Base-by-base conservation (phyloP, 2,329 filamentous ascomycete species). In the Periconia sp. region DNA sequence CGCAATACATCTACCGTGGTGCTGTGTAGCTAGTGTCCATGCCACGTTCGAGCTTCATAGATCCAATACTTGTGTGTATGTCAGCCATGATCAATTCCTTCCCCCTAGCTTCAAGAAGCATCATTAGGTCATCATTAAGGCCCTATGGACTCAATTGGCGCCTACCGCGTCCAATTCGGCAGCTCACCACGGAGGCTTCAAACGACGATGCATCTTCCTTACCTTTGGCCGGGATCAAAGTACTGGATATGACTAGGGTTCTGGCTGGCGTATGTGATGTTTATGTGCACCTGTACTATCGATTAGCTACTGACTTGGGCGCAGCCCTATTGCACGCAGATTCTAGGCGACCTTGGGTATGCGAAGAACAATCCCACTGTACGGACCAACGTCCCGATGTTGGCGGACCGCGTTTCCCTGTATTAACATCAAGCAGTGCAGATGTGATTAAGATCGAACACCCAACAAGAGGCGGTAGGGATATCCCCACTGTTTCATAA, bases 371-470 rank as follows among this genome's bases (percentile, higher is more conserved):
- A 50, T 56, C 62, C 53, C 15, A 37, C 11, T 60, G 64, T 68
- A 69, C 58, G 65, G 61, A 64, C 73, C 69, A 74, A 63, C 66
- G 65, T 61, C 54, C 62, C 57, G 58, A 63, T 62, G 64, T 71
- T 66, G 55, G 61, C 54, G 52, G 54, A 44, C 55, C 57, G 6
- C 35, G 58, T 52, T 23, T 47, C 33, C 18, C 31, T 11, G 48
- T 54, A 53, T 55, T 67, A 42, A 66, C 51, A 41, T 54, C 61
- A 46, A 8, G 23, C 63, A 95, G 92, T 59, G 94, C 94, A 61
- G 93, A 99, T 73, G 87, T 99, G 31, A 96, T 99, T 77, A 99
- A 99, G 76, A 85, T 99, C 57, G 94, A 99, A 75, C 94, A 99
- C 74, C 94, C 94, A 3, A 85, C 55, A 45, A 55, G 70, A 58